These are phyloP conservation scores for Cladophialophora chaetospira DNA, from an alignment of 2,329 filamentous ascomycete species.

Conservation along the genomic window DNA sequence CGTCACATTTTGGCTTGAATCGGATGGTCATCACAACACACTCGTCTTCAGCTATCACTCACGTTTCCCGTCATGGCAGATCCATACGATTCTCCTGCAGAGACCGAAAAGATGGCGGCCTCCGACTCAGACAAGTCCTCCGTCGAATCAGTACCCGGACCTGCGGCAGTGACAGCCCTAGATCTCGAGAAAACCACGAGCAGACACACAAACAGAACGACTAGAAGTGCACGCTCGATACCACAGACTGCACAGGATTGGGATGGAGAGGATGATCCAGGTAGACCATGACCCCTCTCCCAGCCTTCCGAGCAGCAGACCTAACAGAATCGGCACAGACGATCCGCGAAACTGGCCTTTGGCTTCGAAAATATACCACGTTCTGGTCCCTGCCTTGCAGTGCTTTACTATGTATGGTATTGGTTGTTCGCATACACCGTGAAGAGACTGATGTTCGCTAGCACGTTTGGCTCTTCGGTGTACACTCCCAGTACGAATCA, in stretches of 20 bases:
- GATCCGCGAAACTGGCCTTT: constrained; percentile 64
- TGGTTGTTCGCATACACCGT: not conserved
- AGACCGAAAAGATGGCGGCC: constrained; percentile 16
- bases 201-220: constrained; percentile 13
- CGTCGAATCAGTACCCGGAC: constrained; percentile 6
- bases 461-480: constrained; percentile 39
- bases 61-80: constrained; percentile 13
- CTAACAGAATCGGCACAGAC: constrained; percentile 27
- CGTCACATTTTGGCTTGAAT: no score
- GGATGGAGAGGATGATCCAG: constrained; percentile 59
- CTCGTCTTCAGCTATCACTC: no score
- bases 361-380: constrained; percentile 44
- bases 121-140: constrained; percentile 18
- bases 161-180: constrained; percentile 1
- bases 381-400: constrained; percentile 26
- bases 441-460: constrained; percentile 17
- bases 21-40: no score
- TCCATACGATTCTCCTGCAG: not conserved
- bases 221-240: constrained; percentile 9
- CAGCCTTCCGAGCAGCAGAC: not conserved
- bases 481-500: constrained; percentile 35
- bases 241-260: constrained; percentile 47
- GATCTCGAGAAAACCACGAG: constrained; percentile 27
- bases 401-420: constrained; percentile 28
- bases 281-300: not conserved